Percentiles rank a stretch among this genome's conserved stretches.
Conservation (phyloP, 139 green algal genomes). For the Coelastrella sp. region DNA sequence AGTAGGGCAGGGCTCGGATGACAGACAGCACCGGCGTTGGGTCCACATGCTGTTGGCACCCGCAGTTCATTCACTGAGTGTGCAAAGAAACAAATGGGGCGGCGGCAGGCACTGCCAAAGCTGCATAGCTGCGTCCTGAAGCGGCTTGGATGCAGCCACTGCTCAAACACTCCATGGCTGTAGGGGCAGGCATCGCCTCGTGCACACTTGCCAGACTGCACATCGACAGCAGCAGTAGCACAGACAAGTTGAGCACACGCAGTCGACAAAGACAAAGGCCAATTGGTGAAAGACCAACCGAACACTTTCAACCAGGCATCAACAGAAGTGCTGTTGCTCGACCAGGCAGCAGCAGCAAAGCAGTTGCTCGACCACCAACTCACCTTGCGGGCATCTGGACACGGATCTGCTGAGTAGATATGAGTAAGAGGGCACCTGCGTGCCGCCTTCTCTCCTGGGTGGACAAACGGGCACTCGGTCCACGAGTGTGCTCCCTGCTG, state of each 20-base stretch:
- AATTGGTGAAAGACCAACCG: not conserved
- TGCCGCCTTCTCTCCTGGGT: slow-evolving; percentile 85
- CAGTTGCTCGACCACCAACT: not conserved
- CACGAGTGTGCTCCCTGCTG: slow-evolving; percentile 50
- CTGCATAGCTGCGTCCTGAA: slow-evolving; percentile 96
- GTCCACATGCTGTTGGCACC: slow-evolving; percentile 48
- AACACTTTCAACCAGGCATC: not conserved
- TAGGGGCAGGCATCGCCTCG: slow-evolving; percentile 85
- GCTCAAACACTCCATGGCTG: slow-evolving; percentile 94
- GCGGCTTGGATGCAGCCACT: slow-evolving; percentile 90
- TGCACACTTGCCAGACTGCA: slow-evolving; percentile 63
- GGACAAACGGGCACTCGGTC: slow-evolving; percentile 53
- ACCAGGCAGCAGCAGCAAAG: not conserved
- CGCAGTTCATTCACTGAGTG: slow-evolving; percentile 83
- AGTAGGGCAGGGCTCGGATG: not conserved
- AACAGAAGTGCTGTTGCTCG: not conserved
- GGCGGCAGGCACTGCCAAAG: slow-evolving; percentile 75
- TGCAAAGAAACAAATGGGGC: slow-evolving; percentile 92
- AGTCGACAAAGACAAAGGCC: not conserved
- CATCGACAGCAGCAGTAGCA: not conserved
- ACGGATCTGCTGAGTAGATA: slow-evolving; percentile 73
- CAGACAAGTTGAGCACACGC: too few species aligned
- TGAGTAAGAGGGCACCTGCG: slow-evolving; percentile 77
- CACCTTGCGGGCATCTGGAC: slow-evolving; percentile 85
- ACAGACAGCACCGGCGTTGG: slow-evolving; percentile 21